Evolutionary conservation across 306 rosid species (phyloP).

Genomic region (Gillenia trifoliata): DNA sequence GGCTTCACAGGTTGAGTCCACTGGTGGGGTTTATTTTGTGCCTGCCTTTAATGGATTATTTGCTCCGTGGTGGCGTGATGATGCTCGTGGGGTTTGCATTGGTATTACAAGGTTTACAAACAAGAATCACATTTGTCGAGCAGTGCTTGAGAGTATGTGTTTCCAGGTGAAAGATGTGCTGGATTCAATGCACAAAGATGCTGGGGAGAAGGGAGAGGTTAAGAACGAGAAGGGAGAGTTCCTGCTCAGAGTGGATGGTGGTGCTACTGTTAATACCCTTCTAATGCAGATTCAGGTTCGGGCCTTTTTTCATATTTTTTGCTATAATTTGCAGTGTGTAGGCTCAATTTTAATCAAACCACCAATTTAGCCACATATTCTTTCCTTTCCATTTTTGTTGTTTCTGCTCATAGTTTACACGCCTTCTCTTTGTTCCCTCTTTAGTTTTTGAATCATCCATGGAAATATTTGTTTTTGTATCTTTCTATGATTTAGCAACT

Average conservation of each 20-base stretch:
- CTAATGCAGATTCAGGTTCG: slow-evolving; percentile 94
- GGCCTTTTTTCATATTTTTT: slow-evolving; percentile 9
- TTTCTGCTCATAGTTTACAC: background rate
- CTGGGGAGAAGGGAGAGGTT: slow-evolving; percentile 27
- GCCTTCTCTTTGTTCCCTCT: background rate
- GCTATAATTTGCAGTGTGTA: background rate
- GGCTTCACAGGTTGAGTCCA: slow-evolving; percentile 58
- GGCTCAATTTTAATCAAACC: background rate
- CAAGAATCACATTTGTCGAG: slow-evolving; percentile 85
- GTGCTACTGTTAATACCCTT: slow-evolving; percentile 73
- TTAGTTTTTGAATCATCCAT: background rate
- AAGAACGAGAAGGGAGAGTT: slow-evolving; percentile 38
- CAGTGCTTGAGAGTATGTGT: slow-evolving; percentile 88
- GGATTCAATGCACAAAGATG: slow-evolving; percentile 81
- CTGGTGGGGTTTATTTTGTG: slow-evolving; percentile 81
- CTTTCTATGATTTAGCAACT: background rate
- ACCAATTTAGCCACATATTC: background rate
- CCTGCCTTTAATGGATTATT: slow-evolving; percentile 90
- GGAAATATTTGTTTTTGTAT: background rate
- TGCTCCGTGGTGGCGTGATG: slow-evolving; percentile 99
- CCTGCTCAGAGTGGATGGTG: slow-evolving; percentile 84
- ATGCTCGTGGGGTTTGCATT: slow-evolving; percentile 84
- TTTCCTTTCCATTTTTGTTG: background rate
- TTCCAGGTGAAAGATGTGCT: slow-evolving; percentile 88
- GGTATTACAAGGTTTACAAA: slow-evolving; percentile 79